A percentile compares a stretch with the other conserved stretches of the same genome.
These are phyloP conservation scores for Hyaloperonospora brassicae DNA, from an alignment of 352 stramenopile species.

Conservation along the genomic window DNA sequence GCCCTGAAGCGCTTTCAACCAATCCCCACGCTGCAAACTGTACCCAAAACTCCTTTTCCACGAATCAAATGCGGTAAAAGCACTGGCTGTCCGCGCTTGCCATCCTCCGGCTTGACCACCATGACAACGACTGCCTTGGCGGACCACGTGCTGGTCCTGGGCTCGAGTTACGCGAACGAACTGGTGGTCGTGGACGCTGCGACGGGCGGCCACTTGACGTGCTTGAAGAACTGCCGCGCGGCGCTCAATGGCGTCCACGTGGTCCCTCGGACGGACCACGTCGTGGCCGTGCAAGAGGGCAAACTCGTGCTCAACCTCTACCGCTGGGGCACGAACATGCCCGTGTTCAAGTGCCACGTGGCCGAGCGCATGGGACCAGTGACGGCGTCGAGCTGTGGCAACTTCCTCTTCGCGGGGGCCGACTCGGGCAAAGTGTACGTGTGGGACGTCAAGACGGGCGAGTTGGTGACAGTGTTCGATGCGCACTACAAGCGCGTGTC, in stretches of 20 bases:
- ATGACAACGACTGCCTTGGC: slow-evolving; percentile 41
- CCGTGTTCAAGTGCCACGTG: slow-evolving; percentile 65
- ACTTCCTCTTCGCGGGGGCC: slow-evolving; percentile 65
- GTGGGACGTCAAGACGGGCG: slow-evolving; percentile 76
- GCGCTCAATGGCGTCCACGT: slow-evolving; percentile 42
- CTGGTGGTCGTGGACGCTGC: slow-evolving; percentile 51
- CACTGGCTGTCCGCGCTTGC: slow-evolving; percentile 16
- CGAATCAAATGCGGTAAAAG: slow-evolving; percentile 17
- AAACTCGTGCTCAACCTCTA: slow-evolving; percentile 62
- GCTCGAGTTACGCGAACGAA: slow-evolving; percentile 61
- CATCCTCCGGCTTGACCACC: slow-evolving; percentile 7
- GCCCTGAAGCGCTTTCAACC: slow-evolving; percentile 11
- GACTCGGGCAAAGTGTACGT: slow-evolving; percentile 81
- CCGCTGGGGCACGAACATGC: slow-evolving; percentile 62
- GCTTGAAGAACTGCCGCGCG: slow-evolving; percentile 64
- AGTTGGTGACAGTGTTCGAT: slow-evolving; percentile 74
- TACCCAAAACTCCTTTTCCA: background rate
- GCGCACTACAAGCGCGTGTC: slow-evolving; percentile 83
- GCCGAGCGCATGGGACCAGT: slow-evolving; percentile 65
- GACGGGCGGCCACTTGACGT: slow-evolving; percentile 55
- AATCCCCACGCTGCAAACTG: slow-evolving; percentile 9
- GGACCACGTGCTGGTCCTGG: slow-evolving; percentile 58
- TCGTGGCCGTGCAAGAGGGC: slow-evolving; percentile 56
- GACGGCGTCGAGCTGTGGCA: slow-evolving; percentile 49
- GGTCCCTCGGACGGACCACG: slow-evolving; percentile 57